Evolutionary conservation across 148 eudicot species (phyloP).

Genomic region (Silene uniflora): DNA sequence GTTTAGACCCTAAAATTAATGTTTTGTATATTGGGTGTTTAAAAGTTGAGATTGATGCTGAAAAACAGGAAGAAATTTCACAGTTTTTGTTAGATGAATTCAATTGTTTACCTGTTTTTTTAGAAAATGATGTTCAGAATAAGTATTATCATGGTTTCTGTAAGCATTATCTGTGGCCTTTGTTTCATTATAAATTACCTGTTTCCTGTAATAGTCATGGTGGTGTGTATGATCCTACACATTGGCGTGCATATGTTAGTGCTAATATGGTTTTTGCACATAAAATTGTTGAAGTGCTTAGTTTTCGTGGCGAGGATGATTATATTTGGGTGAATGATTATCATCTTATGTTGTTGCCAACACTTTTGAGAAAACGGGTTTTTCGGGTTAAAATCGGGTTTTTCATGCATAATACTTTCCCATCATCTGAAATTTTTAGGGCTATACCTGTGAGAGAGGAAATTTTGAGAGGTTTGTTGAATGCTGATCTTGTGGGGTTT

Average conservation of each 20-base stretch:
- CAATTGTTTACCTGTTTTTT: conserved; percentile 65
- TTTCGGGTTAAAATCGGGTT: conserved; percentile 65
- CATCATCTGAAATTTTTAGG: conserved; percentile 76
- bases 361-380: conserved; percentile 52
- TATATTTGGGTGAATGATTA: conserved; percentile 84
- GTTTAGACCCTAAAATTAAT: conserved; percentile 43
- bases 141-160: conserved; percentile 79
- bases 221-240: conserved; percentile 43
- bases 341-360: conserved; percentile 84
- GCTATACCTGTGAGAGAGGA: conserved; percentile 76
- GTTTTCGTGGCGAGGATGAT: conserved; percentile 50
- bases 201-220: conserved; percentile 41
- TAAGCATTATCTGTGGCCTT: conserved; percentile 79
- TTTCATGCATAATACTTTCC: conserved; percentile 73
- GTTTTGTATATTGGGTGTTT: conserved; percentile 57
- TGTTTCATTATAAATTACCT: conserved; percentile 78
- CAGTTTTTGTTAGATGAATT: conserved; percentile 41
- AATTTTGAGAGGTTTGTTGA: conserved; percentile 60
- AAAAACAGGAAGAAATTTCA: conserved; percentile 61
- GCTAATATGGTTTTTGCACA: conserved; percentile 67
- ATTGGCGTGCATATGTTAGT: conserved; percentile 75
- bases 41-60: conserved; percentile 37
- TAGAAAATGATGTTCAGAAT: conserved; percentile 42
- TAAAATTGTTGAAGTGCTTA: conserved; percentile 57
- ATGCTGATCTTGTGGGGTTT: conserved; percentile 80